A percentile compares a stretch with the other conserved stretches of the same genome.
These are phyloP conservation scores for Dactylorhiza incarnata DNA, from an alignment of 106 monocot genomes.

Conservation along the genomic window DNA sequence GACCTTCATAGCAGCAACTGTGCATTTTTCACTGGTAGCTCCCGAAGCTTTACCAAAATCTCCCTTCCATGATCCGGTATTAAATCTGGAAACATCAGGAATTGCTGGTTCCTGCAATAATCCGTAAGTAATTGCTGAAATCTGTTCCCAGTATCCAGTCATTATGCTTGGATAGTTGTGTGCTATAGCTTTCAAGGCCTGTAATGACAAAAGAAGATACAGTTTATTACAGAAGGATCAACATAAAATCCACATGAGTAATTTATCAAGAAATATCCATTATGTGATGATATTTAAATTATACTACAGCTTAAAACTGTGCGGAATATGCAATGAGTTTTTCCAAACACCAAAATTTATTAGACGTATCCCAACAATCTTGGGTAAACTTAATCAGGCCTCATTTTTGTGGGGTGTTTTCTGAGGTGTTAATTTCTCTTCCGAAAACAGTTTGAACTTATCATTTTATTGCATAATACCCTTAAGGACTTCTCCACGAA, in stretches of 20 bases:
- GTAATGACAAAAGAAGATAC: constrained; percentile 14
- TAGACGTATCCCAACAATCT: too few species aligned
- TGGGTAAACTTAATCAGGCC: background rate
- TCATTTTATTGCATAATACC: too few species aligned
- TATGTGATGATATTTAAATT: background rate
- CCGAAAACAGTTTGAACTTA: too few species aligned
- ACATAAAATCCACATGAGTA: background rate
- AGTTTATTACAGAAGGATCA: background rate
- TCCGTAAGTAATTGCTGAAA: constrained; percentile 36
- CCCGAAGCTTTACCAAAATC: constrained; percentile 28
- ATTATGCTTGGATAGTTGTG: constrained; percentile 65
- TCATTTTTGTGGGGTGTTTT: too few species aligned
- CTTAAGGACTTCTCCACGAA: too few species aligned
- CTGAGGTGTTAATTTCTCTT: too few species aligned
- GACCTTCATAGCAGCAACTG: constrained; percentile 63
- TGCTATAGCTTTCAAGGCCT: constrained; percentile 55
- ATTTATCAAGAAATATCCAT: background rate
- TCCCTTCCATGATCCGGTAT: constrained; percentile 26
- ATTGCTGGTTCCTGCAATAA: constrained; percentile 19
- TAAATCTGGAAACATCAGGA: constrained; percentile 26
- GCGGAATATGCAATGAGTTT: background rate
- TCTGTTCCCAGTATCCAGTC: constrained; percentile 36
- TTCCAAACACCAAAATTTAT: background rate
- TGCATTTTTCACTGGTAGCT: constrained; percentile 40
- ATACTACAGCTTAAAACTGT: background rate